Base-by-base conservation (phyloP, 352 stramenopile species). In the Phytophthora palmivora region DNA sequence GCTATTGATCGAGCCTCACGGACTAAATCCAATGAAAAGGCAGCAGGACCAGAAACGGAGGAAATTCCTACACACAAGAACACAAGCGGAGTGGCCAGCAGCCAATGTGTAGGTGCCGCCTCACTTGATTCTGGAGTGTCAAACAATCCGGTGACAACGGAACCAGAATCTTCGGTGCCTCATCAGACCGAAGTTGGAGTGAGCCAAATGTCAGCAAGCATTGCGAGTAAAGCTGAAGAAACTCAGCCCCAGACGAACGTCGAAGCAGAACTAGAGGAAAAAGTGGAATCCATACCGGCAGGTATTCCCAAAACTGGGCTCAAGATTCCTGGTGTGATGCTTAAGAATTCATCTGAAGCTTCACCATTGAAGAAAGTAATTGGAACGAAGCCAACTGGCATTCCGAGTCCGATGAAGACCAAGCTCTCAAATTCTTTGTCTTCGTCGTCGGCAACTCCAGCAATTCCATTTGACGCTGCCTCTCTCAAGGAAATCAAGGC, bases 401-500 rank as follows among this genome's bases (percentile, higher is more conserved):
- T 68, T 34, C 54, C 64, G 3, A 77, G 71, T 47, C 74, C 76
- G 14, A 50, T 69, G 24, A 82, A 79, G 45, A 49, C 77, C 16
- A 59, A 61, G 19, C 34, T 26, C 19, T 48, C 22, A 1, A 42
- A 30, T 24, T 53, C 66, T 38, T 62, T 58, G 14, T 39, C 51
- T 37, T 59, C 60, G 14, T 78, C 72, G 0, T 44, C 64, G 8
- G 76, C 59, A 24, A 38, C 28, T 1, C 50, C 67, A 2, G 47
- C 78, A n/a, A 53, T 75, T 28, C 71, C 78, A 10, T 88, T 92
- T 22, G 80, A 88, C 45, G 67, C 54, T 28, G 62, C 71, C 8
- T 86, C 80, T 4, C 74, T 90, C 18, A 79, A 70, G 18, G 80
- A 88, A 59, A 88, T 89, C 53, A 81, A 79, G 30, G 71, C 63